These are phyloP conservation scores for Chlorophyllum brunneum DNA, from an alignment of 768 basidiomycete genomes.

Conservation along the genomic window DNA sequence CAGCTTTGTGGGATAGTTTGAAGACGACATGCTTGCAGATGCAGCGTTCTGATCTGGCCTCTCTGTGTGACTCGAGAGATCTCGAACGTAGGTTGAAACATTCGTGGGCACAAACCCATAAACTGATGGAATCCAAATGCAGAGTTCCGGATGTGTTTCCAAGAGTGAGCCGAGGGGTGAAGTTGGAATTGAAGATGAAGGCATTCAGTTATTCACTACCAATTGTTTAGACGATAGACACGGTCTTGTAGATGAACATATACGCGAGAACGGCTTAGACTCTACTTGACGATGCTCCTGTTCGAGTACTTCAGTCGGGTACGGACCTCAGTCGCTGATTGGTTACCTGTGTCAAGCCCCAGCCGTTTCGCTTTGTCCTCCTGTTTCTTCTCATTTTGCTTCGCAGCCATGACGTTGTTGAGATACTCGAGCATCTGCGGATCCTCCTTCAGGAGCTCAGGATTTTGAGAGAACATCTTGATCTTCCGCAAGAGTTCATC, in stretches of 20 bases:
- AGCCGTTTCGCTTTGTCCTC: constrained; percentile 17
- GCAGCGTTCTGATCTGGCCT: constrained; percentile 72
- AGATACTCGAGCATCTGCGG: constrained; percentile 25
- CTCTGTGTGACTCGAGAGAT: constrained; percentile 68
- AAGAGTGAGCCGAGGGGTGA: not conserved
- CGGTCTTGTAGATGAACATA: not conserved
- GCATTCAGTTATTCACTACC: not conserved
- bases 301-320: not conserved
- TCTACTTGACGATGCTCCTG: constrained; percentile 9
- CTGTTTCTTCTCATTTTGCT: constrained; percentile 19
- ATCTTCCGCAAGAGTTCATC: constrained; percentile 40
- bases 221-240: not conserved
- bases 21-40: constrained; percentile 80
- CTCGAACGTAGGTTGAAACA: constrained; percentile 44
- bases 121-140: not conserved
- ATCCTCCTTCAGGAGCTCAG: constrained; percentile 25
- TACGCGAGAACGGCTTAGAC: not conserved
- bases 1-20: constrained; percentile 84
- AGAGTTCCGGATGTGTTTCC: constrained; percentile 4
- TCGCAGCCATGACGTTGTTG: constrained; percentile 17
- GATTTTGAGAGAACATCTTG: constrained; percentile 42
- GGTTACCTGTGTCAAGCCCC: constrained; percentile 15
- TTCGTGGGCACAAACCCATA: not conserved
- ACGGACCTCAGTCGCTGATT: not conserved
- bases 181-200: not conserved